Conservation (phyloP, 1,139 yeast species). For the Pichia kudriavzevii region DNA sequence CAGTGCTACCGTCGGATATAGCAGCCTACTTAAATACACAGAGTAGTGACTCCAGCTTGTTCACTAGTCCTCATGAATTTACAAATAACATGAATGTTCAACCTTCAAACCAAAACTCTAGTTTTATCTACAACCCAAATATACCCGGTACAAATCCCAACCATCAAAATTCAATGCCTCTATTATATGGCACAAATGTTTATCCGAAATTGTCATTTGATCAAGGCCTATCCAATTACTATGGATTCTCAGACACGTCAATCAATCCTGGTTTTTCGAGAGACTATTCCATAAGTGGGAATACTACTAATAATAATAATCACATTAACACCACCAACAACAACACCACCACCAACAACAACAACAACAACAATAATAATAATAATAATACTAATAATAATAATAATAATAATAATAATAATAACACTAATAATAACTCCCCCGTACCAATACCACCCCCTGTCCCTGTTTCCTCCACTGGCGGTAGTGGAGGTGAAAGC, state of each 20-base stretch:
- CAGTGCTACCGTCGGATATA: too few relatives aligned
- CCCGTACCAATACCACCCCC: too few relatives aligned
- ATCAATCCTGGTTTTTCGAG: slow-evolving; percentile 1
- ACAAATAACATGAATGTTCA: too few relatives aligned
- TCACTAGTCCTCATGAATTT: too few relatives aligned
- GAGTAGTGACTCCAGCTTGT: too few relatives aligned
- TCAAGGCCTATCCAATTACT: slow-evolving; percentile 3
- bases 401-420: background rate
- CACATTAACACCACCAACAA: background rate
- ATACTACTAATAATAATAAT: background rate
- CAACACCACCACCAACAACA: slow-evolving; percentile 1
- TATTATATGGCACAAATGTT: slow-evolving; percentile 18
- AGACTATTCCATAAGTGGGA: background rate
- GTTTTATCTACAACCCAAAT: background rate
- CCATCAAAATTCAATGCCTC: slow-evolving; percentile 3
- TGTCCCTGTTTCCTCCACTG: too few relatives aligned
- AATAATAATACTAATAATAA: background rate
- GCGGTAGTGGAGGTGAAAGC: too few relatives aligned
- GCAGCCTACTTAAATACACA: too few relatives aligned
- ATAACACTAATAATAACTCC: background rate
- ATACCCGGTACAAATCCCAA: background rate
- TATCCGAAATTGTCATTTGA: slow-evolving; percentile 24
- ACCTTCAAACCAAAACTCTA: background rate
- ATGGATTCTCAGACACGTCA: slow-evolving; percentile 3
- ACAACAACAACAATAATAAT: background rate